Evolutionary conservation across 371 early-diverging fungal species (phyloP), one percentile per base, ranked within the genome.

Genomic region (Ordospora colligata): DNA sequence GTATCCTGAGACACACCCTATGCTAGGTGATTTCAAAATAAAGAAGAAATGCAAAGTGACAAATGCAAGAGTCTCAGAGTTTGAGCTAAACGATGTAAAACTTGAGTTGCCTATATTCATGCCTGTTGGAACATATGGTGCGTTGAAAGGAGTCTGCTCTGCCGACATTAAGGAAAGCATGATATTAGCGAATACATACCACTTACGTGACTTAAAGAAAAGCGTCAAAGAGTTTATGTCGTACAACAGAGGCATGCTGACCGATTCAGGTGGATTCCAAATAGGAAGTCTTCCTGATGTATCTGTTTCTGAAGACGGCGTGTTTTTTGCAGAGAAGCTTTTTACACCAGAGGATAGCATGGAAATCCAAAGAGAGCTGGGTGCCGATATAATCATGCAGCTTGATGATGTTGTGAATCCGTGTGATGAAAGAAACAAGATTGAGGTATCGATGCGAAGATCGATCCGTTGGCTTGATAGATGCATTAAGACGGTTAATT

Each of bases 81-180:
- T 92, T 80, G 87, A 86, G n/a, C 83, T 93, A 68, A 91, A 90
- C 47, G 92, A 92, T 85, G 88, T 87, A 27, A 89, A 88, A 4
- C 91, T 91, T 11, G 88, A 90, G 67, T 89, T 91, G 42, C 95
- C 95, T 27, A 89, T 90, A 74, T 95, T 93, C 78, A 95, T 95
- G 95, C 94, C 95, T 5, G 95, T 95, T 9, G 94, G 92, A n/a
- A 95, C 95, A 2, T 90, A 93, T 84, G 95, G 92, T 19, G 89
- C 92, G 11, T 87, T 95, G 85, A 94, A 94, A 80, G 94, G 92
- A 14, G 80, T 93, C 64, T 88, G 90, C 22, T 87, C 89, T 11
- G 78, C 89, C 21, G 87, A 88, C 43, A 82, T 91, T n/a, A 89
- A 90, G 77, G 91, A 93, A 83, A 90, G 92, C 68, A 89, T 93